Conservation (phyloP, 495 filamentous ascomycete genomes). For the Annulohypoxylon bovei region DNA sequence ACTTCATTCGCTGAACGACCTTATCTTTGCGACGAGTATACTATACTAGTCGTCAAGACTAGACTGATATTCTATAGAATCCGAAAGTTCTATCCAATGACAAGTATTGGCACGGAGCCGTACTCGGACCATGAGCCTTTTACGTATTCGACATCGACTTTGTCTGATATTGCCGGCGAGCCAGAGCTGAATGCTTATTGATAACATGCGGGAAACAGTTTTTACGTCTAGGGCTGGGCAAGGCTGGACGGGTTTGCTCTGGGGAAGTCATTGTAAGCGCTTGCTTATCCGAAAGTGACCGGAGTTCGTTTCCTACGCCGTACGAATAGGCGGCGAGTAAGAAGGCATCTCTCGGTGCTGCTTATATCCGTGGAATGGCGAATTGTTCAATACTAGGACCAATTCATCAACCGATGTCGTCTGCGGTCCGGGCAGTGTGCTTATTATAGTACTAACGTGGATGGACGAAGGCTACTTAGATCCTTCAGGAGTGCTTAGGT, state of each 20-base stretch:
- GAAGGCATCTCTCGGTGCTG: background rate
- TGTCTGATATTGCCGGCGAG: conserved; percentile 4
- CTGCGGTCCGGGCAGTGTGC: conserved; percentile 5
- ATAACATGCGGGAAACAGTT: background rate
- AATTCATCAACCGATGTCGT: conserved; percentile 2
- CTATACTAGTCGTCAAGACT: background rate
- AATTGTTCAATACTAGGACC: conserved; percentile 4
- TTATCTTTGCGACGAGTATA: background rate
- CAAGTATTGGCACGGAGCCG: background rate
- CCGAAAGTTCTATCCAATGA: background rate
- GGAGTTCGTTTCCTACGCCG: conserved; percentile 7
- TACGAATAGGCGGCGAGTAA: conserved; percentile 6
- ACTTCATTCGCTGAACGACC: conserved; percentile 1
- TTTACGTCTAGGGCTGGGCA: background rate
- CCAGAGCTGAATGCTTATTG: background rate
- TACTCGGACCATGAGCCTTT: conserved; percentile 1
- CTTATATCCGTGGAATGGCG: conserved; percentile 16
- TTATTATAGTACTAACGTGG: conserved; percentile 24
- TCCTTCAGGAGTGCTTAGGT: conserved; percentile 34
- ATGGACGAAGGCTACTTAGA: conserved; percentile 20
- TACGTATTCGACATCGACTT: background rate
- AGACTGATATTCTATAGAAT: background rate
- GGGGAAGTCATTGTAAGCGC: conserved; percentile 6
- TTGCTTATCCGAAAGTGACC: conserved; percentile 25
- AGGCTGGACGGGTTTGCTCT: conserved; percentile 5